Base-by-base conservation (phyloP, 2,329 filamentous ascomycete species). In the Simplicillium sp. region DNA sequence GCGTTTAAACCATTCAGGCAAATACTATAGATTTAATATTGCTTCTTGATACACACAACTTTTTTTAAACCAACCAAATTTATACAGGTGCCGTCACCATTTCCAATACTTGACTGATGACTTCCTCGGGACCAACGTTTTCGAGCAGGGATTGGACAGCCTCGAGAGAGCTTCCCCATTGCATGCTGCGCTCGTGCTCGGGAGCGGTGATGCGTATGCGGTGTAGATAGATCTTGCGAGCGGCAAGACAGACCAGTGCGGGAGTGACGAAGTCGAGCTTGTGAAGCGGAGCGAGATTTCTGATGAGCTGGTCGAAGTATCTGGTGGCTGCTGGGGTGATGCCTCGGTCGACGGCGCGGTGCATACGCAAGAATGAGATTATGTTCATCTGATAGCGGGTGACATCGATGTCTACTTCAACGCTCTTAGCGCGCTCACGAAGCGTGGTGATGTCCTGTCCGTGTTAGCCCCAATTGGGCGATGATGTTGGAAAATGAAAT, bases 301-400 rank as follows among this genome's bases (percentile, higher is more conserved):
- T 77, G 47, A 78, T 68, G 35, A 95, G 68, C 47, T 73, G 70
- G 34, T 77, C 72, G 43, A 97, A 81, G 54, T 95, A 82, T 37
- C 78, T 77, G 2, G 88, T 95, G 1, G 88, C 87, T 32, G 73
- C 64, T 0, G 90, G 82, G 11, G 86, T 83, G 38, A 94, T 75
- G 34, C 88, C 87, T 12, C 82, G 77, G 14, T 75, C 76, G 18
- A 96, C 84, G 37, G 87, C 89, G 40, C 90, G 82, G 61, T 94
- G 89, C 58, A 94, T 75, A 20, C 92, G 82, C 49, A 97, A 71
- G 57, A 94, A 96, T 3, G 88, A 77, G 38, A 90, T 68, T 31
- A 97, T 77, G 60, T 97, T 90, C 68, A 90, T 82, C 44, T 90
- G 74, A 59, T 97, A 97, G 34, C 86, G 79, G 43, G 77, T 70